A percentile compares a stretch with the other conserved stretches of the same genome.
Evolutionary conservation across 306 rosid genomes (phyloP).

Genomic region (Astragalus membranaceus): DNA sequence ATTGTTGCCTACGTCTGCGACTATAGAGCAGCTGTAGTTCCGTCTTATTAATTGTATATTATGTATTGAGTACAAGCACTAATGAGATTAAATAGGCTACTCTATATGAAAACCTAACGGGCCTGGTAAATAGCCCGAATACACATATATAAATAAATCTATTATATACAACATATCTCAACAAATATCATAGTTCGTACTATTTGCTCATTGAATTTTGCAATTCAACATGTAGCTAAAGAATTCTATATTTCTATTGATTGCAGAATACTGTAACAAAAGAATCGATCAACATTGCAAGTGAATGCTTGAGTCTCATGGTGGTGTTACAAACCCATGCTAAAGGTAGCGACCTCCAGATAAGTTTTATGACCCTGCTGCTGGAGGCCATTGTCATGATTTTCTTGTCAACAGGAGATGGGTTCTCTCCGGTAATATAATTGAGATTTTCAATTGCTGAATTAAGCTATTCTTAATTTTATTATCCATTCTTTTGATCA

Average conservation of each 20-base stretch:
- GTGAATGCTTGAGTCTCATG: conserved; percentile 79
- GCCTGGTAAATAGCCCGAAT: too few species aligned
- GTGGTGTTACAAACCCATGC: conserved; percentile 68
- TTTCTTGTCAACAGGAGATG: conserved; percentile 57
- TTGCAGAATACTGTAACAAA: conserved; percentile 65
- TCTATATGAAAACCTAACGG: too few species aligned
- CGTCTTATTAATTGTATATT: too few species aligned
- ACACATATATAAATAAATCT: too few species aligned
- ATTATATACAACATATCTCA: too few species aligned
- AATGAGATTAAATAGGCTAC: too few species aligned
- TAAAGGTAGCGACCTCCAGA: conserved; percentile 54
- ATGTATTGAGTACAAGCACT: too few species aligned
- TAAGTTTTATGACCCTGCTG: conserved; percentile 59
- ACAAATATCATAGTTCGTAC: neutral
- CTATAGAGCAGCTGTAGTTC: too few species aligned
- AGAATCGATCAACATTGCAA: conserved; percentile 56
- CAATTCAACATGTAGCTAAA: conserved; percentile 25
- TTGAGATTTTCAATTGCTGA: conserved; percentile 10
- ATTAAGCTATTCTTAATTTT: conserved; percentile 6
- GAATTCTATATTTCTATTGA: conserved; percentile 15
- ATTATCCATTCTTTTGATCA: conserved; percentile 13
- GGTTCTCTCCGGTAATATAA: conserved; percentile 50
- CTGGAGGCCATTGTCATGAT: conserved; percentile 69
- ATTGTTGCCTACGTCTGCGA: too few species aligned
- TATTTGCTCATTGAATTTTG: neutral